These are phyloP conservation scores for Beauveria brongniartii DNA, from an alignment of 2,329 filamentous ascomycete species.

Conservation along the genomic window DNA sequence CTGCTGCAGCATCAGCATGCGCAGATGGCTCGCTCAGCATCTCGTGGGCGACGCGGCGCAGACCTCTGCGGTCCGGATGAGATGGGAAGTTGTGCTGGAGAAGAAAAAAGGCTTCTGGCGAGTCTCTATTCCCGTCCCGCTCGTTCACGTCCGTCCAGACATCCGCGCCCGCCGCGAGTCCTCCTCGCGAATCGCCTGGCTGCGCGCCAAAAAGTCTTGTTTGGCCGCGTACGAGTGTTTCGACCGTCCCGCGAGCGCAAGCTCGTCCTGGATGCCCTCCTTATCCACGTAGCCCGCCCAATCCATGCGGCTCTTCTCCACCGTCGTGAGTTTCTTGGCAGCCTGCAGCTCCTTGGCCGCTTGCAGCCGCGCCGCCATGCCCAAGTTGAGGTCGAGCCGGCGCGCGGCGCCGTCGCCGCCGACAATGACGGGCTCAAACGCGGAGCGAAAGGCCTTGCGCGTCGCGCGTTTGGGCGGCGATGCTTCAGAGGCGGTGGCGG, in stretches of 20 bases:
- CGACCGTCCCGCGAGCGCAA: slow-evolving; percentile 55
- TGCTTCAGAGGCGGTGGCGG: slow-evolving; percentile 16
- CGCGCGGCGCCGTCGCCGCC: slow-evolving; percentile 24
- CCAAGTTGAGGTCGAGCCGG: slow-evolving; percentile 51
- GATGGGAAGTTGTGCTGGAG: no score
- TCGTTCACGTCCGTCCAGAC: slow-evolving; percentile 25
- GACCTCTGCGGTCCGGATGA: background rate
- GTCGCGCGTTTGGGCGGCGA: slow-evolving; percentile 35
- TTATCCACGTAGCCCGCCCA: slow-evolving; percentile 66
- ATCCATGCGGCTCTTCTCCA: slow-evolving; percentile 66
- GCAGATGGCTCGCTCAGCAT: background rate
- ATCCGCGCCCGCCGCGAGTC: slow-evolving; percentile 49
- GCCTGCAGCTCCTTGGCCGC: slow-evolving; percentile 43
- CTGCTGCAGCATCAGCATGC: background rate
- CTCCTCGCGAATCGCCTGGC: slow-evolving; percentile 54
- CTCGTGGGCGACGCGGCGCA: background rate
- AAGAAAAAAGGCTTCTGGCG: no score
- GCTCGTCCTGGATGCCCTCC: slow-evolving; percentile 61
- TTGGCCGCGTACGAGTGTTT: slow-evolving; percentile 55
- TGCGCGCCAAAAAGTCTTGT: slow-evolving; percentile 58
- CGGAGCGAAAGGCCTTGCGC: slow-evolving; percentile 51
- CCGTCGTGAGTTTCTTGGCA: slow-evolving; percentile 59
- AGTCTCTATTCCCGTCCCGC: no score
- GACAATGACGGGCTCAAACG: slow-evolving; percentile 51
- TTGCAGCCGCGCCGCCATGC: slow-evolving; percentile 39